These are phyloP conservation scores for Ramaria sp. DNA, from an alignment of 768 basidiomycete species.

Conservation along the genomic window DNA sequence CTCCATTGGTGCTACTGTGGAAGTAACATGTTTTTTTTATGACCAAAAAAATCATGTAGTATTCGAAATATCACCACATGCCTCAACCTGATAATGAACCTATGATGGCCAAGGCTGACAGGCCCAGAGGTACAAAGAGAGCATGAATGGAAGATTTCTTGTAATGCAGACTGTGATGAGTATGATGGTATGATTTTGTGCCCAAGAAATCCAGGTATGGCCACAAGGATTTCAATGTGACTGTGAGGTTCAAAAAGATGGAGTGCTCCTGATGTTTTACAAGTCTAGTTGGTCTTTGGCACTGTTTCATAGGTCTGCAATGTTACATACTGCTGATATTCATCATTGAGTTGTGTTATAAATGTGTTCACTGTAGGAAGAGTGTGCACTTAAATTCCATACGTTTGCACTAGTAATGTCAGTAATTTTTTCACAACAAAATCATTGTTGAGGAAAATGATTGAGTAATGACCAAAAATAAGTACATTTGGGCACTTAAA, in stretches of 20 bases:
- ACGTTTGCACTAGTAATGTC: background rate
- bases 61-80: slow-evolving; percentile 49
- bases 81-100: slow-evolving; percentile 26
- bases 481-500: no score
- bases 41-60: slow-evolving; percentile 69
- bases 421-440: background rate
- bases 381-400: slow-evolving; percentile 49
- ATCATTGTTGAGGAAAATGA: no score
- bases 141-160: slow-evolving; percentile 83
- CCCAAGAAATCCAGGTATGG: no score
- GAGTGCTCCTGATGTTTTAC: no score
- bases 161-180: slow-evolving; percentile 19
- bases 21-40: slow-evolving; percentile 21
- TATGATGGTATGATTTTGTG: no score
- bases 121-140: slow-evolving; percentile 71
- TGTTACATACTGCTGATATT: no score
- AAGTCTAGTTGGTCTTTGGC: no score
- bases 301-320: no score
- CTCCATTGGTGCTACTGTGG: background rate
- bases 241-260: no score
- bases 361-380: slow-evolving; percentile 25
- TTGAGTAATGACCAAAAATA: no score
- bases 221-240: no score
- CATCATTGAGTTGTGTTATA: no score
- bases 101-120: slow-evolving; percentile 29